A percentile compares a stretch with the other conserved stretches of the same genome.
Conservation (phyloP, 1,139 yeast genomes). For the Candida neerlandica region DNA sequence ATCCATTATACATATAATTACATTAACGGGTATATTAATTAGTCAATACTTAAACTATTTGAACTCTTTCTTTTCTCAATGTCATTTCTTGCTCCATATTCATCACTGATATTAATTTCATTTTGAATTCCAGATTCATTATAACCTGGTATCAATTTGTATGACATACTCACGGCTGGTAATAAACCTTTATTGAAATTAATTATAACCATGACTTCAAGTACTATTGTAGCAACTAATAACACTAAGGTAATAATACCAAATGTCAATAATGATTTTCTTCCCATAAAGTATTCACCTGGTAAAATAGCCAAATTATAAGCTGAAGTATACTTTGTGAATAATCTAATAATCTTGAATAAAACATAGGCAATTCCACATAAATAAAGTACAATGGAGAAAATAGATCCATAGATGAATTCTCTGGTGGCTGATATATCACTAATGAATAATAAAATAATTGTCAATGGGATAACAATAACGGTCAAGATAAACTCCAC, state of each 20-base stretch:
- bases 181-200: conserved; percentile 47
- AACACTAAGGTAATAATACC: conserved; percentile 49
- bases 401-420: conserved; percentile 27
- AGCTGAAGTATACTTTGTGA: conserved; percentile 43
- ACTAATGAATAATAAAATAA: conserved; percentile 39
- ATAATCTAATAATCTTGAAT: conserved; percentile 52
- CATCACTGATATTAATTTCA: conserved; percentile 12
- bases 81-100: background rate
- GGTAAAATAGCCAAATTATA: conserved; percentile 22
- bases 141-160: conserved; percentile 20
- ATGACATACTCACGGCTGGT: conserved; percentile 29
- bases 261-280: conserved; percentile 50
- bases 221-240: conserved; percentile 37
- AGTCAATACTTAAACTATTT: conserved; percentile 7
- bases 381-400: conserved; percentile 35
- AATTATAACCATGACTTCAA: conserved; percentile 36
- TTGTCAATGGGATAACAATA: conserved; percentile 50
- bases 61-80: conserved; percentile 1
- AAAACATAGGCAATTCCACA: conserved; percentile 53
- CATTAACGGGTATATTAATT: background rate
- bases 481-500: conserved; percentile 54
- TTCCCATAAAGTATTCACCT: conserved; percentile 48
- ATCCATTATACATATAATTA: background rate
- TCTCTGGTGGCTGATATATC: conserved; percentile 46
- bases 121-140: background rate